These are phyloP conservation scores for Sextonia rubra DNA, from an alignment of 164 flowering plant species.

Conservation along the genomic window DNA sequence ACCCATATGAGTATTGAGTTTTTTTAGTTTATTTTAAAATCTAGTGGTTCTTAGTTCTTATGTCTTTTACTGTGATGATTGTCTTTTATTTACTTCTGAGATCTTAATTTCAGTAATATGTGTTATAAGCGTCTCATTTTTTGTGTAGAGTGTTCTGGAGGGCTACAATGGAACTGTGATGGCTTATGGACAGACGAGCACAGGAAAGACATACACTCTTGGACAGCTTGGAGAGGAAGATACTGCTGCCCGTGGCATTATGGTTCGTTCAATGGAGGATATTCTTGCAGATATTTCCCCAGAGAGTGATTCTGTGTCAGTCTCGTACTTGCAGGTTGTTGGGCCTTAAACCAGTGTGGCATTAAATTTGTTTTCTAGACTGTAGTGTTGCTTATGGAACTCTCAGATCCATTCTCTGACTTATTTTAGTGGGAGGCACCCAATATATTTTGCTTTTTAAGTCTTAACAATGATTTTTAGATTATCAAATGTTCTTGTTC, in stretches of 20 bases:
- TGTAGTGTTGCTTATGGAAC: not conserved
- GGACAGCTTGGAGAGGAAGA: conserved; percentile 96
- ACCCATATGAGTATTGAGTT: not conserved
- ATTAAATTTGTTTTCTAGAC: not conserved
- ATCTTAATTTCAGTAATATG: not conserved
- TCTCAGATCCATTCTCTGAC: not conserved
- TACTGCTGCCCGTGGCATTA: conserved; percentile 87
- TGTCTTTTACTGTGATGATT: not conserved
- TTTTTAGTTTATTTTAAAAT: not conserved
- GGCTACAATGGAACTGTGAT: conserved; percentile 97
- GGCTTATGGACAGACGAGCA: conserved; percentile 99
- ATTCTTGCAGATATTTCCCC: conserved; percentile 63
- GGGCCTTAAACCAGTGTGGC: not conserved
- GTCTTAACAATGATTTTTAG: not conserved
- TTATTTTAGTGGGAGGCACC: not conserved
- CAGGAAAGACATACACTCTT: conserved; percentile 94
- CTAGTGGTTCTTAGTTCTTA: not conserved
- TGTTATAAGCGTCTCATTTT: not conserved
- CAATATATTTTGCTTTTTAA: not conserved
- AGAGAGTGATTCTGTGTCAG: conserved; percentile 74
- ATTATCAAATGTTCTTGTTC: not conserved
- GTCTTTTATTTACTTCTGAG: not conserved
- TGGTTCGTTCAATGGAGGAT: conserved; percentile 97
- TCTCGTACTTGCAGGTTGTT: conserved; percentile 88
- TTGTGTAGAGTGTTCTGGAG: conserved; percentile 82